Conservation (phyloP, 306 rosid genomes). For the Cajanus cajan region DNA sequence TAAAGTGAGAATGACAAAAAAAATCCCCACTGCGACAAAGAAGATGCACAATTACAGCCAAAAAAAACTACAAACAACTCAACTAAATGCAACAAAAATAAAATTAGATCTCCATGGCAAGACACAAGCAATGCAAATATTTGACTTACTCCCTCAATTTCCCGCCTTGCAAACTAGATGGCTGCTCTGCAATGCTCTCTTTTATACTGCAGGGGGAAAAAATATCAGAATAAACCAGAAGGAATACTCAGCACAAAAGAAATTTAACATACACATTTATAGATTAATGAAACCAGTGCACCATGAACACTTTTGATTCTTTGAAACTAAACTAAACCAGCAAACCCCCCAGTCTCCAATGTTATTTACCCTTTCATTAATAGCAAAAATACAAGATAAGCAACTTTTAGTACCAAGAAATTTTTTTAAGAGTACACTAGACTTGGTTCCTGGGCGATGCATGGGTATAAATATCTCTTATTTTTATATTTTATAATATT, state of each 20-base stretch:
- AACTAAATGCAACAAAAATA: constrained; percentile 15
- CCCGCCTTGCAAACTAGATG: constrained; percentile 72
- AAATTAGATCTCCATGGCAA: constrained; percentile 21
- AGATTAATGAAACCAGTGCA: constrained; percentile 29
- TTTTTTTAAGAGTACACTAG: not conserved
- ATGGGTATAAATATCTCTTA: too few relatives aligned
- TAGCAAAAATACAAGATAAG: constrained; percentile 3
- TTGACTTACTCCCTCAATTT: constrained; percentile 90
- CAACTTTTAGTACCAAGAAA: constrained; percentile 22
- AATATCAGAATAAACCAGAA: constrained; percentile 19
- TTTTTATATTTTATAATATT: too few relatives aligned
- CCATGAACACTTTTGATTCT: constrained; percentile 10
- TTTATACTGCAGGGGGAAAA: constrained; percentile 64
- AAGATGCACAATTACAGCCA: not conserved
- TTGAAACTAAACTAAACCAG: constrained; percentile 13
- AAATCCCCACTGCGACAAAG: constrained; percentile 8
- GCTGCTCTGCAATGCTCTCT: constrained; percentile 94
- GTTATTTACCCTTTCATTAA: not conserved
- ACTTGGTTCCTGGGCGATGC: too few relatives aligned
- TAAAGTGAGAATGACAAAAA: constrained; percentile 11
- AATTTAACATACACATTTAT: not conserved
- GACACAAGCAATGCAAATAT: not conserved
- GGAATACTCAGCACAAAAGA: not conserved
- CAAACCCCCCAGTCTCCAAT: not conserved
- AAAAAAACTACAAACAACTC: not conserved